phyloP scores from a whole-genome alignment of 164 flowering plant genomes.

The Vitis rupestris region DNA sequence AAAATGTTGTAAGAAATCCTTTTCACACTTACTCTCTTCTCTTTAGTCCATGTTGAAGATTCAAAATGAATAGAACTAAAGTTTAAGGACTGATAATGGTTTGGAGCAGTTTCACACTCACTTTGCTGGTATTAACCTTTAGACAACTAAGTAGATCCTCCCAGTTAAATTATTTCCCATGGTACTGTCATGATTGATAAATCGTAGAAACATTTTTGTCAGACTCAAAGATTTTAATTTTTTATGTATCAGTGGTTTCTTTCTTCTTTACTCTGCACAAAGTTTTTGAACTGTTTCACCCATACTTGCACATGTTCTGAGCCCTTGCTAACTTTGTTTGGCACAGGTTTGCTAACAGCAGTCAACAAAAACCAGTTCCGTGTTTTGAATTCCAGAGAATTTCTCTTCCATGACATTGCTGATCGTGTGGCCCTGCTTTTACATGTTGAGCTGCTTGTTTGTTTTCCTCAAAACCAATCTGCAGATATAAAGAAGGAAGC shows the following conservation, averaged over 20 bases:
- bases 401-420: conserved; percentile 22
- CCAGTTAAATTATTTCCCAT: not conserved
- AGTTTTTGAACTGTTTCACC: not conserved
- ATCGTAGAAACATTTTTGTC: too few species aligned
- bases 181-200: too few species aligned
- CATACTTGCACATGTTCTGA: too few species aligned
- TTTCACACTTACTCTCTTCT: too few species aligned
- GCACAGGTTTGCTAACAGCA: conserved; percentile 29
- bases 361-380: conserved; percentile 15
- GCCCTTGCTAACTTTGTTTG: not conserved
- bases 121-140: not conserved
- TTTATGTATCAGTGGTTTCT: too few species aligned
- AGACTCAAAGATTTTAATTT: too few species aligned
- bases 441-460: conserved; percentile 18
- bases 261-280: not conserved
- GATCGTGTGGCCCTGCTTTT: conserved; percentile 32
- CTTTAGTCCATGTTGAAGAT: not conserved
- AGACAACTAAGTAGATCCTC: not conserved
- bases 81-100: not conserved
- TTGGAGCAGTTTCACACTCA: not conserved
- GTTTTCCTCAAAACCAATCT: conserved; percentile 7
- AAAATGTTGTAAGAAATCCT: too few species aligned
- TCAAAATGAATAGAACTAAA: not conserved
- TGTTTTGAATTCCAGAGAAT: conserved; percentile 19
- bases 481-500: conserved; percentile 8